phyloP scores from a whole-genome alignment of 768 basidiomycete species.

The Chalciporus sphaerocephalus region DNA sequence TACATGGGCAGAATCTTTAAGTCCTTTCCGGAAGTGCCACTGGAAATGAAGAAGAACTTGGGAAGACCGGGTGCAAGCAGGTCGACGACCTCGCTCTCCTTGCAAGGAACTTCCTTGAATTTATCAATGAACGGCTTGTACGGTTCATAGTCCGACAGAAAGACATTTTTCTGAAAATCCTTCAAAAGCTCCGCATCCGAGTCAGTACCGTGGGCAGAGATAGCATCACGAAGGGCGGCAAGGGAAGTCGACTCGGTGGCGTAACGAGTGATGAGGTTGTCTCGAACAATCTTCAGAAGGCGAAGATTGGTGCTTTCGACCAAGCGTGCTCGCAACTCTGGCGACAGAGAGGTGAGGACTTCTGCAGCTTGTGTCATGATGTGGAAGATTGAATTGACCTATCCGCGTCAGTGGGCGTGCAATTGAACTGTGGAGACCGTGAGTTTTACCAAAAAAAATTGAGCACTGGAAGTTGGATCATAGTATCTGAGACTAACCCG shows the following conservation, averaged over 20 bases:
- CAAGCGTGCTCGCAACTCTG: not conserved
- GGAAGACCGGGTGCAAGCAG: slow-evolving; percentile 21
- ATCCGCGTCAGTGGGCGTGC: too few relatives aligned
- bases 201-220: not conserved
- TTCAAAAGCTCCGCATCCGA: slow-evolving; percentile 5
- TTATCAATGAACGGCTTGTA: slow-evolving; percentile 15
- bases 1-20: slow-evolving; percentile 11
- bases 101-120: slow-evolving; percentile 15
- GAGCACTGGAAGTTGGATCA: too few relatives aligned
- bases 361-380: too few relatives aligned
- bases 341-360: not conserved
- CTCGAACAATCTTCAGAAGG: slow-evolving; percentile 7
- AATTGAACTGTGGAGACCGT: too few relatives aligned
- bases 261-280: slow-evolving; percentile 9
- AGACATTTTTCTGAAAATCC: slow-evolving; percentile 7
- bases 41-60: slow-evolving; percentile 5
- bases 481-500: too few relatives aligned
- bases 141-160: slow-evolving; percentile 10
- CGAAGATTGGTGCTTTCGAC: not conserved
- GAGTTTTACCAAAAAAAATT: too few relatives aligned
- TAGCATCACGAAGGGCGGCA: slow-evolving; percentile 4
- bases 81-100: slow-evolving; percentile 15
- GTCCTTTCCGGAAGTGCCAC: slow-evolving; percentile 12
- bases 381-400: too few relatives aligned
- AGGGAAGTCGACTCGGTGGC: slow-evolving; percentile 1